Conservation (phyloP, 1,284 basidiomycete genomes). For the Naganishia liquefaciens region DNA sequence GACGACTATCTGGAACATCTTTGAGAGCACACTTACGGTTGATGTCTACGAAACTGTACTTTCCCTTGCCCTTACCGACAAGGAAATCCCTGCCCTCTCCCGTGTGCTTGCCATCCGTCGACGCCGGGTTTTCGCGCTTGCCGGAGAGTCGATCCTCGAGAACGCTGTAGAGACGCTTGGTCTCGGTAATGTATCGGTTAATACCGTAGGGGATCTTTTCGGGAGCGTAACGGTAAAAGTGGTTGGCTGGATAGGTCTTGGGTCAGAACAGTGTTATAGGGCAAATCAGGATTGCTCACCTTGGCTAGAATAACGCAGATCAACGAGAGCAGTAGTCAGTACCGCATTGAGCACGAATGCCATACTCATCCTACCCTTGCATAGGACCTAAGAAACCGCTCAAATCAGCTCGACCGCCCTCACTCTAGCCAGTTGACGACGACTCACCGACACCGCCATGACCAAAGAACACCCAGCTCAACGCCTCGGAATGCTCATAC, state of each 20-base stretch:
- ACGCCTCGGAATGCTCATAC: slow-evolving; percentile 59
- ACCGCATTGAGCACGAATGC: slow-evolving; percentile 29
- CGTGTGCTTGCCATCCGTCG: slow-evolving; percentile 6
- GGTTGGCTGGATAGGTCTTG: slow-evolving; percentile 66
- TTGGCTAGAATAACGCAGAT: slow-evolving; percentile 5
- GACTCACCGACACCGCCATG: slow-evolving; percentile 43
- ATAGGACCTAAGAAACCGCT: slow-evolving; percentile 43
- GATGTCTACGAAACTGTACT: slow-evolving; percentile 63
- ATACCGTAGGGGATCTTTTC: slow-evolving; percentile 55
- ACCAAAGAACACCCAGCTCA: slow-evolving; percentile 79
- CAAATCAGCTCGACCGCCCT: background rate
- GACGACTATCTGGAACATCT: slow-evolving; percentile 21
- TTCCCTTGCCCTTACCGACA: slow-evolving; percentile 66
- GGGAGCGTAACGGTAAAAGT: slow-evolving; percentile 54
- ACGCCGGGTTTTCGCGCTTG: slow-evolving; percentile 43
- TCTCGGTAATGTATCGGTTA: slow-evolving; percentile 72
- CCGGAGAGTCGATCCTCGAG: slow-evolving; percentile 65
- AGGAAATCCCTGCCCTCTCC: slow-evolving; percentile 58
- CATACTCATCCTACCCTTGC: slow-evolving; percentile 36
- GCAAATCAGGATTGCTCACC: background rate
- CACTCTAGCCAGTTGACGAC: no score
- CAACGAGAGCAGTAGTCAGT: slow-evolving; percentile 30
- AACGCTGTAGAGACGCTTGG: slow-evolving; percentile 72
- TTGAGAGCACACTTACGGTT: slow-evolving; percentile 41
- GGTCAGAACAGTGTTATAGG: slow-evolving; percentile 44